These are phyloP conservation scores for Lithospermum erythrorhizon DNA, from an alignment of 257 asterid species.

Conservation along the genomic window DNA sequence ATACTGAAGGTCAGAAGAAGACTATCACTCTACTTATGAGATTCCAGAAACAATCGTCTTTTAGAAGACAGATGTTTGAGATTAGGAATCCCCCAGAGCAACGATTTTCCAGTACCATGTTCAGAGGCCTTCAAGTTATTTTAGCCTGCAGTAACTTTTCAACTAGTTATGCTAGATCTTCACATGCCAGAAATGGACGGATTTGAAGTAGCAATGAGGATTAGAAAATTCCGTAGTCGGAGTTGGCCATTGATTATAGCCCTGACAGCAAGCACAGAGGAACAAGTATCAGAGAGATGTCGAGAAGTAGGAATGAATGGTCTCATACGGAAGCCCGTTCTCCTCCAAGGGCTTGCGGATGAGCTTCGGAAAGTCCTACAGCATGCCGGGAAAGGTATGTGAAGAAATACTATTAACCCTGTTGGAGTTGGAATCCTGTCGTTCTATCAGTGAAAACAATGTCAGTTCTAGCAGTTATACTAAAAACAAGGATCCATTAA, in stretches of 20 bases:
- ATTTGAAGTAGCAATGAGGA: conserved; percentile 31
- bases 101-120: conserved; percentile 14
- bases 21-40: conserved; percentile 29
- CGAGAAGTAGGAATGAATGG: conserved; percentile 37
- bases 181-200: conserved; percentile 49
- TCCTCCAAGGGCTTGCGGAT: conserved; percentile 29
- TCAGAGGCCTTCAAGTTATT: conserved; percentile 26
- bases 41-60: conserved; percentile 30
- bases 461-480: background rate
- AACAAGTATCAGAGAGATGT: conserved; percentile 23
- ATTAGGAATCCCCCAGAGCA: conserved; percentile 16
- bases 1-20: conserved; percentile 24
- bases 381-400: conserved; percentile 19
- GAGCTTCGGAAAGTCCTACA: conserved; percentile 29
- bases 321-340: conserved; percentile 31
- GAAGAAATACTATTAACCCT: conserved; percentile 1
- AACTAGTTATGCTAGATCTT: conserved; percentile 34
- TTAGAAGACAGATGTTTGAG: conserved; percentile 24
- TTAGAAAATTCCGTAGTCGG: conserved; percentile 31
- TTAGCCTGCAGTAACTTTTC: conserved; percentile 20
- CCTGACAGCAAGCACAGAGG: conserved; percentile 36
- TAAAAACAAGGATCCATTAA: no score
- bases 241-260: conserved; percentile 37
- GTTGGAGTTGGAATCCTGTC: background rate
- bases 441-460: background rate